A percentile compares a stretch with the other conserved stretches of the same genome.
These are phyloP conservation scores for Acanthochlamys bracteata DNA, from an alignment of 106 monocot species.

Conservation along the genomic window DNA sequence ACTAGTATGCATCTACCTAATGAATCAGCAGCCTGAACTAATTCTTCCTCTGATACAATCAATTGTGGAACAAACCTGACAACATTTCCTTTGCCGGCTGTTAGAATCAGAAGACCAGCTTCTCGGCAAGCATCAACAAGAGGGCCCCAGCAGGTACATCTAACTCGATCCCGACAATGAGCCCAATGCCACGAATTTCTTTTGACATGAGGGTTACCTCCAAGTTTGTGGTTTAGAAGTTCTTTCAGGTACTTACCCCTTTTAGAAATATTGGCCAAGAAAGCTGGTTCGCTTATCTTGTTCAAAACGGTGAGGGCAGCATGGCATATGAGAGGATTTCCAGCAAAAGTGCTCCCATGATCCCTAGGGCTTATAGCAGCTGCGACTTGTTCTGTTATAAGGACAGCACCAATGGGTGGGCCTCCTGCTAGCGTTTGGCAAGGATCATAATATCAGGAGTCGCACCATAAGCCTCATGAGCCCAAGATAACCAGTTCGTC, in stretches of 20 bases:
- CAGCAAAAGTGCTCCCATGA: slow-evolving; percentile 84
- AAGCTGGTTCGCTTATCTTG: slow-evolving; percentile 56
- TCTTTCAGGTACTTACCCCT: slow-evolving; percentile 69
- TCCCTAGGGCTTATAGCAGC: slow-evolving; percentile 51
- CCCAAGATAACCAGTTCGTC: slow-evolving; percentile 84
- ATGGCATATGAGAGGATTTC: slow-evolving; percentile 63
- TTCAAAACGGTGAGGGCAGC: slow-evolving; percentile 64
- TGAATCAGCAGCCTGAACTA: slow-evolving; percentile 56
- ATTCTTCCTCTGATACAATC: slow-evolving; percentile 66
- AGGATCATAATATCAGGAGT: slow-evolving; percentile 86
- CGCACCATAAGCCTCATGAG: slow-evolving; percentile 61
- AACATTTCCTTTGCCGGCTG: slow-evolving; percentile 78
- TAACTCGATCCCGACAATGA: slow-evolving; percentile 72
- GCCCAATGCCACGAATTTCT: slow-evolving; percentile 73
- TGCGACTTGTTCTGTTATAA: slow-evolving; percentile 54
- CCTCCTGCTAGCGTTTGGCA: slow-evolving; percentile 83
- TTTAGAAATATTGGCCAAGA: slow-evolving; percentile 42
- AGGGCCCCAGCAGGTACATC: slow-evolving; percentile 53
- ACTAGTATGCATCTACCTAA: slow-evolving; percentile 45
- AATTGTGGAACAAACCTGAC: slow-evolving; percentile 81
- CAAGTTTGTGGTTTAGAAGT: slow-evolving; percentile 36
- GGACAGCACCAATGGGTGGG: slow-evolving; percentile 70
- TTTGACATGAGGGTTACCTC: slow-evolving; percentile 43
- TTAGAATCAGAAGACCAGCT: slow-evolving; percentile 68
- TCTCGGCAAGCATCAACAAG: slow-evolving; percentile 60